phyloP scores from a whole-genome alignment of 805 yeast species.

The Kuraishia ogatae region DNA sequence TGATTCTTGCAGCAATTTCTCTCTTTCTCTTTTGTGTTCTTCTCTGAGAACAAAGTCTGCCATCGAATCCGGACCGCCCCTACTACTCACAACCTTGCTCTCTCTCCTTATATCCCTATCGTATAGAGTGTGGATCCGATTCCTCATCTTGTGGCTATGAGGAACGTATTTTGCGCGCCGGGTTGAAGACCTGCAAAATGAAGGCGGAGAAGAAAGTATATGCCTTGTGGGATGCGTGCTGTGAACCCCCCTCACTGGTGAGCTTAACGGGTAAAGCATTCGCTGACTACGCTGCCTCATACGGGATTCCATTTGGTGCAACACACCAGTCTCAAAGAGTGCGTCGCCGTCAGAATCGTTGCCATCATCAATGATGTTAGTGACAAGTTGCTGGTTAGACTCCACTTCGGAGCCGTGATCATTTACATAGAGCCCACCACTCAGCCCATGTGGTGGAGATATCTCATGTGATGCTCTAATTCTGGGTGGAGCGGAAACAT shows the following conservation, averaged over 20 bases:
- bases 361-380: not conserved
- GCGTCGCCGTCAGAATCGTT: not conserved
- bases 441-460: not conserved
- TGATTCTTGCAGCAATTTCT: conserved; percentile 13
- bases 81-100: not conserved
- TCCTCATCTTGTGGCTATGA: not conserved
- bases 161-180: not conserved
- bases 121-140: not conserved
- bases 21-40: conserved; percentile 10
- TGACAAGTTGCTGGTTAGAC: too few species aligned
- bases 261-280: not conserved
- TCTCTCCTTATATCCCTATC: not conserved
- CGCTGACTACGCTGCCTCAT: not conserved
- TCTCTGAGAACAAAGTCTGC: conserved; percentile 17
- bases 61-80: conserved; percentile 8
- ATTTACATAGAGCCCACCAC: not conserved
- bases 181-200: not conserved
- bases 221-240: not conserved
- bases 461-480: not conserved
- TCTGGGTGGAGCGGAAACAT: not conserved
- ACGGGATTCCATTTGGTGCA: not conserved
- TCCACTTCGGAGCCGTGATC: not conserved
- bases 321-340: not conserved
- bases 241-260: not conserved
- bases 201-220: not conserved